Percentiles rank a stretch among this genome's conserved stretches.
These are phyloP conservation scores for Neodidymelliopsis sp. DNA, from an alignment of 2,329 filamentous ascomycete genomes.

Conservation along the genomic window DNA sequence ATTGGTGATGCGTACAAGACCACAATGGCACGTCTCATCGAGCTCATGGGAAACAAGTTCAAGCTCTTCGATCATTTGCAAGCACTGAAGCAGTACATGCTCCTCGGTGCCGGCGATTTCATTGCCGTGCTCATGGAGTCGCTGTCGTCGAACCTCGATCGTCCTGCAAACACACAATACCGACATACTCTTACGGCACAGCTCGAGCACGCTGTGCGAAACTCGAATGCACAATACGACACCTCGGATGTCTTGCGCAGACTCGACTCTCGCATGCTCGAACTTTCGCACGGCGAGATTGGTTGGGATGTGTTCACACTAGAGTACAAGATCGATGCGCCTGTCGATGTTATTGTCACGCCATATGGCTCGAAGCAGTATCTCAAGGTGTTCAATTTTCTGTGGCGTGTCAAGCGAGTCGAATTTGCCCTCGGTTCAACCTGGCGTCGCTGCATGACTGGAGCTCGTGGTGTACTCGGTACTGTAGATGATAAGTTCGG, in stretches of 20 bases:
- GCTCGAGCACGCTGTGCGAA: slow-evolving; percentile 93
- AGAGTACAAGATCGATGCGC: slow-evolving; percentile 97
- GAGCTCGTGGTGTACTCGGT: slow-evolving; percentile 86
- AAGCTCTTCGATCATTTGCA: slow-evolving; percentile 90
- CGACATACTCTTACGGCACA: slow-evolving; percentile 97
- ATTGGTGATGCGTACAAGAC: slow-evolving; percentile 98
- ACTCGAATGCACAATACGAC: slow-evolving; percentile 96
- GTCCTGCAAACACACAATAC: slow-evolving; percentile 95
- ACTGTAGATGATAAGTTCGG: slow-evolving; percentile 75
- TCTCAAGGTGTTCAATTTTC: slow-evolving; percentile 98
- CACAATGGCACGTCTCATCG: slow-evolving; percentile 93
- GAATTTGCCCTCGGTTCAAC: slow-evolving; percentile 91
- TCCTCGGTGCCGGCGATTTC: slow-evolving; percentile 95
- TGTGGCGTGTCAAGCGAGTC: slow-evolving; percentile 97
- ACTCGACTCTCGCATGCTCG: slow-evolving; percentile 96
- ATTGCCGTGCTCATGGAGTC: slow-evolving; percentile 98
- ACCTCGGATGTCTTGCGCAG: slow-evolving; percentile 88
- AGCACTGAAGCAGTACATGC: slow-evolving; percentile 91
- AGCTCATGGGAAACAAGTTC: slow-evolving; percentile 95
- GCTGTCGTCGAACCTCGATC: slow-evolving; percentile 87
- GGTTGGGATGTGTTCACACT: slow-evolving; percentile 99
- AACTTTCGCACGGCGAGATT: slow-evolving; percentile 94
- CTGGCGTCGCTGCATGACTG: slow-evolving; percentile 96
- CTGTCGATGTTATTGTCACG: slow-evolving; percentile 95
- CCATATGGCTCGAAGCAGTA: slow-evolving; percentile 96